Evolutionary conservation across 1,284 basidiomycete genomes (phyloP), one percentile per base, ranked within the genome.

Genomic region (Gomphus bonarii): DNA sequence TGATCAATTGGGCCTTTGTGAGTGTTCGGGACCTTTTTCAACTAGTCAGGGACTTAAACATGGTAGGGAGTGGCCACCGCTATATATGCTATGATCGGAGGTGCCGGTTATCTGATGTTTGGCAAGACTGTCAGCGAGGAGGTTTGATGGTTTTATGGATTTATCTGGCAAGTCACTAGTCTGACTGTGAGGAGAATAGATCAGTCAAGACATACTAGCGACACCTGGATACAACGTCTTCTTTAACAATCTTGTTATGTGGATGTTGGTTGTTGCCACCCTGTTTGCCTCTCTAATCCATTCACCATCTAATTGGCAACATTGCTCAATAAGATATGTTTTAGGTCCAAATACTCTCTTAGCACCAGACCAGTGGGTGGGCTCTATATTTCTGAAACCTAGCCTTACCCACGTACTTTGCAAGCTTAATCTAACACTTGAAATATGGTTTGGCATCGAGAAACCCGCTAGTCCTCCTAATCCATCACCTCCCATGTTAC

Each of bases 41-140:
- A 38, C 31, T 63, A 40, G 65, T 35, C 16, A 44, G 55, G 51
- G 6, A 44, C 33, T 40, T 64, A 12, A 44, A 20, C 31, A 2
- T 50, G 28, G 14, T 66, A 93, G 81, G 65, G 78, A n/a, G 77
- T 88, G 38, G 85, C 95, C 1, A 92, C 90, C 0, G 72, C 77
- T 35, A 76, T 95, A 36, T 95, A 95, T 63, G 75, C 20, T 9
- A 63, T 88, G 8, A 88, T 95, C 55, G 95, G 91, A 12, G 83
- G 81, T 54, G 84, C 84, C 14, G 95, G 95, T 1, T 97, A 97
- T 63, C 70, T 91, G 20, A 97, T 97, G 94, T 95, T 95, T 66
- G 94, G 93, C 16, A 75, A 80, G 61, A 65, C 67, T 28, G 91
- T 95, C 55, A 84, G 82, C 63, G 91, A 93, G 61, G 93, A 95